Percentiles rank a stretch among this genome's conserved stretches.
Evolutionary conservation across 78 protist species (phyloP).

Genomic region (Dictyostelium firmibasis): DNA sequence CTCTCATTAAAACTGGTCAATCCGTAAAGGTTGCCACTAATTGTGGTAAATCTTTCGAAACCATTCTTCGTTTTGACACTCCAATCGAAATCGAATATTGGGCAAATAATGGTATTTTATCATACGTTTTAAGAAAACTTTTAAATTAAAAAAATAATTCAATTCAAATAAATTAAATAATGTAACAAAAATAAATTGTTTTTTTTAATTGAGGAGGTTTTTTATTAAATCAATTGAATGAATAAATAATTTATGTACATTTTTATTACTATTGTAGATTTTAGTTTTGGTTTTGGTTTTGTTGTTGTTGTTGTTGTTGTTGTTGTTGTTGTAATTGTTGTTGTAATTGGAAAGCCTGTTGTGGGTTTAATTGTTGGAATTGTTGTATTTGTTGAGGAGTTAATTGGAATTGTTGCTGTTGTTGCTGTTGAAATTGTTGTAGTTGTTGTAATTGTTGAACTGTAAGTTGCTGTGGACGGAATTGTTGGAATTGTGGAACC

Average conservation of each 20-base stretch:
- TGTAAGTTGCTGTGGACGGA: not conserved
- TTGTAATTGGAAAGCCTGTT: not conserved
- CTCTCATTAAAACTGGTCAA: conserved; percentile 80
- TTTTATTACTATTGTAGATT: not conserved
- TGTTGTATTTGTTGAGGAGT: not conserved
- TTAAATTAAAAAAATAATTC: not conserved
- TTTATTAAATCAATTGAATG: too few relatives aligned
- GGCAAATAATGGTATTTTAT: conserved; percentile 87
- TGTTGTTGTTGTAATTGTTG: not conserved
- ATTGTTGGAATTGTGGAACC: not conserved
- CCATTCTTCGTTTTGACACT: conserved; percentile 89
- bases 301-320: not conserved
- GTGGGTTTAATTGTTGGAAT: not conserved
- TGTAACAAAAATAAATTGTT: too few relatives aligned
- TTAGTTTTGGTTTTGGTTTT: not conserved
- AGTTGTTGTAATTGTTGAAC: not conserved
- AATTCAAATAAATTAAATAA: too few relatives aligned
- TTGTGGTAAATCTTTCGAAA: conserved; percentile 71
- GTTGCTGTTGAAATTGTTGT: not conserved
- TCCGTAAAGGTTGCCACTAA: conserved; percentile 69
- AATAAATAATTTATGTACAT: not conserved
- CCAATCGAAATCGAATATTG: conserved; percentile 87
- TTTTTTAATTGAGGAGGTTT: too few relatives aligned
- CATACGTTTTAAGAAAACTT: conserved; percentile 81
- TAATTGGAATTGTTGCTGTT: not conserved